Base-by-base conservation (phyloP, 2,329 filamentous ascomycete species). In the Arthrobotrys conoides region DNA sequence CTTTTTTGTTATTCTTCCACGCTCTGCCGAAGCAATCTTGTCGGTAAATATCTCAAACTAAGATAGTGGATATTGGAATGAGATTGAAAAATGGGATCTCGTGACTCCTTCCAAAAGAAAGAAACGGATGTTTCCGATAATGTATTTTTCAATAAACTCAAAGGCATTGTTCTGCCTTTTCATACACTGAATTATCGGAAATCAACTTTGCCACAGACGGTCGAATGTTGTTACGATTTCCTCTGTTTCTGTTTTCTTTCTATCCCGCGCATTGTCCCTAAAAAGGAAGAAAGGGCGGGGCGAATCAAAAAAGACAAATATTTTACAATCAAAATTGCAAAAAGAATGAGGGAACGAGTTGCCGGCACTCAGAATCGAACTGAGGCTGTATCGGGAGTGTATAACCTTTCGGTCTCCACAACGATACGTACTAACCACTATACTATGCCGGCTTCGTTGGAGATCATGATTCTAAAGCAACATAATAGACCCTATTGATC, bases 341-440 rank as follows among this genome's bases (percentile, higher is more conserved):
- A 57, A 59, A 27, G 12, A 8, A 24, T 18, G n/a, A 30, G 3
- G 27, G 18, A 51, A 65, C 44, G 65, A 57, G 3, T 68, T 75
- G 71, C 71, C 71, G 64, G 71, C 71, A 75, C 71, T 68, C 64
- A 61, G 71, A 75, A 75, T 75, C 71, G 71, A 75, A 75, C 71
- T 61, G 64, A 68, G 71, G 71, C 51, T 68, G 46, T 49, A 75
- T 75, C 71, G 71, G 71, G 49, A 49, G 49, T 67, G 63, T 69
- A 48, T 18, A 38, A 72, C 46, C 70, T 65, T 66, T 46, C 63
- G 71, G 53, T 68, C 24, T 68, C 71, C 71, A 75, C 71, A 75
- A 75, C 71, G 71, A 75, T 75, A 61, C 48, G 71, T 75, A 75
- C 63, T 75, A 63, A 75, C 71, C 71, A 75, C 71, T 75, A 75